A percentile compares a stretch with the other conserved stretches of the same genome.
phyloP scores from a whole-genome alignment of 164 flowering plant species.

The Dillenia turbinata region DNA sequence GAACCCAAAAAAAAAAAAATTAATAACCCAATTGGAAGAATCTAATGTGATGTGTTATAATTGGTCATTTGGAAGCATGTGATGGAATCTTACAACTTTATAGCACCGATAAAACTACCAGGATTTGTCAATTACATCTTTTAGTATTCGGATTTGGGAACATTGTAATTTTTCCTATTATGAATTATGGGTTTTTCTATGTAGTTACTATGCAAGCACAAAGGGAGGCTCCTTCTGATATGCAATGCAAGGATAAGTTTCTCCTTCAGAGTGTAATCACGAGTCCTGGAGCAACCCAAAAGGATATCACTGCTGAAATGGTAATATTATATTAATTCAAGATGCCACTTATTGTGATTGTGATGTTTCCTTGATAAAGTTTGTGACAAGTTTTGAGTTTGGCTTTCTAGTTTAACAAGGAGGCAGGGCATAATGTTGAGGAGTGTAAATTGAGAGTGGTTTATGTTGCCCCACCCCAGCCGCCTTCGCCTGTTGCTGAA shows the following conservation, averaged over 20 bases:
- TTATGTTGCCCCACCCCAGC: slow-evolving; percentile 59
- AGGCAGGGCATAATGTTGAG: slow-evolving; percentile 5
- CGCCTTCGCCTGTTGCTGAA: slow-evolving; percentile 57
- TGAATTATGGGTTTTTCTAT: neutral
- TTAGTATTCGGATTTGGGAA: neutral
- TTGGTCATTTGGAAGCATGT: no score
- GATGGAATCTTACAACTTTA: no score
- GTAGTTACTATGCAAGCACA: slow-evolving; percentile 58
- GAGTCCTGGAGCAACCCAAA: slow-evolving; percentile 16
- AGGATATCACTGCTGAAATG: slow-evolving; percentile 27
- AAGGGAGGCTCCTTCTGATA: slow-evolving; percentile 32
- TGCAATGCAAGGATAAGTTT: slow-evolving; percentile 42
- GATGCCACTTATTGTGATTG: neutral
- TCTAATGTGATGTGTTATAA: no score
- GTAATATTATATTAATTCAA: slow-evolving; percentile 6
- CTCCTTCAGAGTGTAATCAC: slow-evolving; percentile 31
- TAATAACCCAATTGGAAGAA: no score
- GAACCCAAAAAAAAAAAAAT: no score
- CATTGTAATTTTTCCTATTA: neutral
- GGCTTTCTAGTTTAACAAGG: slow-evolving; percentile 5
- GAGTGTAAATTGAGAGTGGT: slow-evolving; percentile 54
- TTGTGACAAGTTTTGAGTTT: neutral
- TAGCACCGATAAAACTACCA: no score
- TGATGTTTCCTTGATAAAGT: neutral
- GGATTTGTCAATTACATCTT: no score